Evolutionary conservation across 2,329 filamentous ascomycete genomes (phyloP).

Genomic region (Diaporthe aspalathi): DNA sequence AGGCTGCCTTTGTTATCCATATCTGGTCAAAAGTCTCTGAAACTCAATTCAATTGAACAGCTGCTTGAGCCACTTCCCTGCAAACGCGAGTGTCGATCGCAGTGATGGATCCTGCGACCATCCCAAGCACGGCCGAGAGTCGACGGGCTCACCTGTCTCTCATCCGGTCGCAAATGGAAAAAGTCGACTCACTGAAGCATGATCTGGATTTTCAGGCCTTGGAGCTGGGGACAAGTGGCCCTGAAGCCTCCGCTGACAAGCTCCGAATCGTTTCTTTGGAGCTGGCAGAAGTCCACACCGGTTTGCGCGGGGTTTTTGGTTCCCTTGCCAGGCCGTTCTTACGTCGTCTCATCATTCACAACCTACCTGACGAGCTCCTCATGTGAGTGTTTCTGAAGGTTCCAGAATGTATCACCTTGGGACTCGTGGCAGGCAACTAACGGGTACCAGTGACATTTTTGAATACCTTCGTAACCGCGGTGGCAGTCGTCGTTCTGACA

Average conservation of each 20-base stretch:
- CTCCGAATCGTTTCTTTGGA: background rate
- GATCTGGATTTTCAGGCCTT: background rate
- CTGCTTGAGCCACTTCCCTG: background rate
- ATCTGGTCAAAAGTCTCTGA: background rate
- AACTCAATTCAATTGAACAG: background rate
- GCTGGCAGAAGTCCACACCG: background rate
- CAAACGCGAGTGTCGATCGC: background rate
- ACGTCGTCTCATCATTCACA: background rate
- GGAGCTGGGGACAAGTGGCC: background rate
- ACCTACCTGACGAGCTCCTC: constrained; percentile 15
- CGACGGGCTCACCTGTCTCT: background rate
- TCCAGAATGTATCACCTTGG: no score
- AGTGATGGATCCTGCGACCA: background rate
- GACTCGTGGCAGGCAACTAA: no score
- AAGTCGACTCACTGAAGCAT: background rate
- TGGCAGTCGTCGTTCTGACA: background rate
- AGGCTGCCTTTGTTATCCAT: background rate
- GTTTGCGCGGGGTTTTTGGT: background rate
- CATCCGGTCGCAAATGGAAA: background rate
- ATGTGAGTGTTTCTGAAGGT: no score
- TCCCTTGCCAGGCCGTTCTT: background rate
- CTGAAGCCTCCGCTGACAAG: background rate
- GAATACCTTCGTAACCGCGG: background rate
- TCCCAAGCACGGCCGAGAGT: background rate
- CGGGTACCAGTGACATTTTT: no score